Percentiles rank a stretch among this genome's conserved stretches.
These are phyloP conservation scores for Endogone sp. DNA, from an alignment of 192 early-diverging fungal genomes.

Conservation along the genomic window DNA sequence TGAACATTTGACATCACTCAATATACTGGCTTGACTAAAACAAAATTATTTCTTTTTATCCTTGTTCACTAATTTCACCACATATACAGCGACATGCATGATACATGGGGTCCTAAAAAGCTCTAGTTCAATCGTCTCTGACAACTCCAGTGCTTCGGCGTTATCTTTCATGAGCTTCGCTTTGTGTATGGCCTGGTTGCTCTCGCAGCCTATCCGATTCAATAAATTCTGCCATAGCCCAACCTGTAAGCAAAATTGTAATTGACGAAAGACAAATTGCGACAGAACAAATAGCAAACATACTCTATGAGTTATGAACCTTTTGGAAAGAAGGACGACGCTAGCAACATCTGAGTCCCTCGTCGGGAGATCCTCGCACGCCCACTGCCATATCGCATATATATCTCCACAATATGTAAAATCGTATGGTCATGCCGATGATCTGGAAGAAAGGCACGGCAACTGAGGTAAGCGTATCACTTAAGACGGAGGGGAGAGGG, in stretches of 20 bases:
- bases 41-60: too few relatives aligned
- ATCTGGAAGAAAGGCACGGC: background rate
- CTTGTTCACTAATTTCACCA: too few relatives aligned
- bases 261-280: too few relatives aligned
- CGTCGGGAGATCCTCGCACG: background rate
- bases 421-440: background rate
- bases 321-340: background rate
- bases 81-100: too few relatives aligned
- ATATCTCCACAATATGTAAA: background rate
- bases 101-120: too few relatives aligned
- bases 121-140: background rate
- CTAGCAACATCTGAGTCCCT: background rate
- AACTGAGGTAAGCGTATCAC: background rate
- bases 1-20: too few relatives aligned
- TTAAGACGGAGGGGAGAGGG: background rate
- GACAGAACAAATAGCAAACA: background rate
- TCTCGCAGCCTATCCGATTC: background rate
- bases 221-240: background rate
- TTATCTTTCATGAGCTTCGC: background rate
- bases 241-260: background rate
- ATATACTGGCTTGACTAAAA: too few relatives aligned
- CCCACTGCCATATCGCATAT: background rate
- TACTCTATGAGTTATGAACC: background rate
- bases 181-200: background rate
- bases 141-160: background rate